Evolutionary conservation across 495 filamentous ascomycete species (phyloP), one percentile per base, ranked within the genome.

Genomic region (Oidiodendron maius): DNA sequence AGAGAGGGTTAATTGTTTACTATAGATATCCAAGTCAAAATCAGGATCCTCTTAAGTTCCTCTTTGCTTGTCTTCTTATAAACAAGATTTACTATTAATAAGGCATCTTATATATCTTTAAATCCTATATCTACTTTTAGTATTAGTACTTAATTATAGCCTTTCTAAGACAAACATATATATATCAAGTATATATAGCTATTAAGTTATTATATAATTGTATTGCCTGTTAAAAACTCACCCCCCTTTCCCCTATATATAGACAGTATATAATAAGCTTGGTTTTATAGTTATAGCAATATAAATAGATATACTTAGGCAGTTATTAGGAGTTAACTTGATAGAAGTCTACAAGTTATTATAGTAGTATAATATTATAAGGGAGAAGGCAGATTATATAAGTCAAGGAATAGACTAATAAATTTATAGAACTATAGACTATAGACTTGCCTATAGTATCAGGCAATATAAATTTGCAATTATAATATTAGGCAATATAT

Each of bases 261-360:
- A 8, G 18, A 36, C n/a, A 21, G 23, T 20, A 4, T 13, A 21
- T 36, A 43, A 51, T 37, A 3, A 36, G 44, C 13, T 20, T 11
- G 24, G 40, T 40, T 21, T 46, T 10, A 26, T 37, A 52, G 24
- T 25, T 18, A 4, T 25, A 24, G 26, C 37, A 47, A 32, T 21
- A 20, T 11, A 46, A 6, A 25, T 52, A 38, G 18, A 25, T 36
- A 21, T 26, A 52, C 25, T 41, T 3, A 16, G 37, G 20, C 13
- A 40, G 23, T 24, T 41, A 41, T 22, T 36, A 52, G 23, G 30
- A 26, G 37, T 9, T 25, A 25, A 24, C 16, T 6, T 40, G 16
- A n/a, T 11, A 42, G 41, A n/a, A 21, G 50, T 52, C 36, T 52
- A 26, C 10, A 35, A 44, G 22, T 39, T 52, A 42, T 46, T 22